These are phyloP conservation scores for Fomitopsis schrenkii DNA, from an alignment of 1,284 basidiomycete genomes.

Conservation along the genomic window DNA sequence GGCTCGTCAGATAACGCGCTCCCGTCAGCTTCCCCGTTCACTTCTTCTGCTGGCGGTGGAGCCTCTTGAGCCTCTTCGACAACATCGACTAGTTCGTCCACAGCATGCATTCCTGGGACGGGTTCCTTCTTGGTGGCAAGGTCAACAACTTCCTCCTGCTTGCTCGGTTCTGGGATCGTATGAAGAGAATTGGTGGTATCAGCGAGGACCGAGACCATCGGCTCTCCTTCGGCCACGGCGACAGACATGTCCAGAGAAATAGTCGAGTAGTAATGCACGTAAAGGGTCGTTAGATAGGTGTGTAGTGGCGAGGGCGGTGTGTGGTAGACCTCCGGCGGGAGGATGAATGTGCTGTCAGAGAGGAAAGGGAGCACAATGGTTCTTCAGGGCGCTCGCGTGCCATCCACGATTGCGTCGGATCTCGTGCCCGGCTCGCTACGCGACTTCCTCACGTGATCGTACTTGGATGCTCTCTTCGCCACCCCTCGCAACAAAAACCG, in stretches of 20 bases:
- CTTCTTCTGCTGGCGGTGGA: background rate
- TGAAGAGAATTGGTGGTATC: constrained; percentile 10
- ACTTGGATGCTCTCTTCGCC: background rate
- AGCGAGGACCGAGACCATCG: constrained; percentile 1
- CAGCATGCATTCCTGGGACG: background rate
- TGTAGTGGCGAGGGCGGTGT: background rate
- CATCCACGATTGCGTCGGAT: constrained; percentile 6
- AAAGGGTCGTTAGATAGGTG: constrained; percentile 11
- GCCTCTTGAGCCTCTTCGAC: background rate
- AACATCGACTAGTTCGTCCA: background rate
- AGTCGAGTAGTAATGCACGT: background rate
- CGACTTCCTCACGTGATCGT: constrained; percentile 7
- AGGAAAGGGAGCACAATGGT: constrained; percentile 2
- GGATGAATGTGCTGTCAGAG: background rate
- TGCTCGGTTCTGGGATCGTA: constrained; percentile 6
- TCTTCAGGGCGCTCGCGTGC: constrained; percentile 5
- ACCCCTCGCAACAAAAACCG: too few species aligned
- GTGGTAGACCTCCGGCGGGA: background rate
- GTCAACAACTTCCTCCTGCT: constrained; percentile 3
- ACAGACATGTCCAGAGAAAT: constrained; percentile 21
- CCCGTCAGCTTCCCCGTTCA: background rate
- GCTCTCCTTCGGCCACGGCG: constrained; percentile 20
- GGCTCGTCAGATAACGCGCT: background rate
- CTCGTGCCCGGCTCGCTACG: constrained; percentile 5
- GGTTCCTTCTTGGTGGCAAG: background rate